A percentile compares a stretch with the other conserved stretches of the same genome.
Conservation (phyloP, 768 basidiomycete genomes). For the Trichaptum fuscoviolaceum region DNA sequence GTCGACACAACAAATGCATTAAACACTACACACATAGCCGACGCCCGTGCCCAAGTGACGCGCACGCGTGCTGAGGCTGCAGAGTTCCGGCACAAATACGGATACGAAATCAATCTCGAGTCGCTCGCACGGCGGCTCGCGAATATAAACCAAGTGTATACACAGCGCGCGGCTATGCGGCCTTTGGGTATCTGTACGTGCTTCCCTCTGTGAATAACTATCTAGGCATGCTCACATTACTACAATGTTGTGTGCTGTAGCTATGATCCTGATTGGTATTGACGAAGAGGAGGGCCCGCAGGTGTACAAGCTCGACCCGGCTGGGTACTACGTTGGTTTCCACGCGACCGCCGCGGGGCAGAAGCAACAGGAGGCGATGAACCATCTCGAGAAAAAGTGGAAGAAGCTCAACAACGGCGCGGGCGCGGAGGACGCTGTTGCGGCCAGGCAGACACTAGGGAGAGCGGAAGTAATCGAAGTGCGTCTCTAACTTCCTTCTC, state of each 20-base stretch:
- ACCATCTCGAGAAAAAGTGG: constrained; percentile 98
- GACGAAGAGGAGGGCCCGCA: constrained; percentile 94
- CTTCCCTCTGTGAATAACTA: background rate
- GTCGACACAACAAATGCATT: background rate
- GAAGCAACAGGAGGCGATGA: constrained; percentile 99
- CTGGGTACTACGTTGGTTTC: constrained; percentile 97
- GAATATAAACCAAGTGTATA: constrained; percentile 98
- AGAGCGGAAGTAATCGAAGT: constrained; percentile 89
- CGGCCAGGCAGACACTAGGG: constrained; percentile 68
- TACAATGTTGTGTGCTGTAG: constrained; percentile 33
- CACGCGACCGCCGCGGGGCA: constrained; percentile 95
- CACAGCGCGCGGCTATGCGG: constrained; percentile 94
- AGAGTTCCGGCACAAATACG: constrained; percentile 92
- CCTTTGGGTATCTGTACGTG: constrained; percentile 88
- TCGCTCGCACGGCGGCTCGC: constrained; percentile 91
- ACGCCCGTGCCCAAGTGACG: constrained; percentile 84
- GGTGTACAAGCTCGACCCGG: constrained; percentile 96
- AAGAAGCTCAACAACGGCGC: constrained; percentile 82
- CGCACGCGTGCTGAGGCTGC: constrained; percentile 88
- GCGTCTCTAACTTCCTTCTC: constrained; percentile 17
- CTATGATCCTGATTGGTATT: constrained; percentile 92
- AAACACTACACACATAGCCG: constrained; percentile 46
- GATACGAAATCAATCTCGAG: constrained; percentile 97
- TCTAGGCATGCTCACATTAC: constrained; percentile 7
- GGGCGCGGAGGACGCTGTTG: constrained; percentile 73